These are phyloP conservation scores for Termitomyces titanicus DNA, from an alignment of 768 basidiomycete species.

Conservation along the genomic window DNA sequence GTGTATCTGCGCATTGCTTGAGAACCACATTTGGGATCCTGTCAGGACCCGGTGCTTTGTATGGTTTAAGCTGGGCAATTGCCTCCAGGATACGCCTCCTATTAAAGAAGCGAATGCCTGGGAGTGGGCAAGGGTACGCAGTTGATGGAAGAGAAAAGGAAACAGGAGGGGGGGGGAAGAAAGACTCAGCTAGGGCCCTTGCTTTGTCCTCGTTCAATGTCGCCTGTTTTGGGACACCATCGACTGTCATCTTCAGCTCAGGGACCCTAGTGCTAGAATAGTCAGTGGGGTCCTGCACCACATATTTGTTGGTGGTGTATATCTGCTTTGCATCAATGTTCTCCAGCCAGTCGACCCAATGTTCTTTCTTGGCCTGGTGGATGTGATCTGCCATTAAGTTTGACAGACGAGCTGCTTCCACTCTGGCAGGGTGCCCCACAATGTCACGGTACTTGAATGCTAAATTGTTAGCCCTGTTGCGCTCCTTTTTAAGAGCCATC, in stretches of 20 bases:
- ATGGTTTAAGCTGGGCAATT: conserved; percentile 16
- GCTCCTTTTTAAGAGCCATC: background rate
- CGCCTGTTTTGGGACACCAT: background rate
- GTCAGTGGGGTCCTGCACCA: too few relatives aligned
- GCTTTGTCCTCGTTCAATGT: conserved; percentile 3
- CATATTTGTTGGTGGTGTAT: conserved; percentile 1
- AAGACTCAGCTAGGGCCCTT: conserved; percentile 1
- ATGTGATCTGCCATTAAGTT: background rate
- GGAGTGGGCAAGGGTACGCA: conserved; percentile 7
- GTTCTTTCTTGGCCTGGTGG: background rate
- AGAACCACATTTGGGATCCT: conserved; percentile 19
- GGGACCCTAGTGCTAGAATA: background rate
- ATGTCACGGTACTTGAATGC: background rate
- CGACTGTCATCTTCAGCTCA: background rate
- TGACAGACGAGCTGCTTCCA: background rate
- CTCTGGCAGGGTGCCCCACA: background rate
- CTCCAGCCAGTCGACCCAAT: conserved; percentile 3
- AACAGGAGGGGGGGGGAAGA: conserved; percentile 18
- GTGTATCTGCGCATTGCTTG: conserved; percentile 5
- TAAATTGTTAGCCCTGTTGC: background rate
- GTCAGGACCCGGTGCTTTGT: conserved; percentile 23
- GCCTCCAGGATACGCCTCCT: background rate
- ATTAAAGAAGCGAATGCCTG: too few relatives aligned
- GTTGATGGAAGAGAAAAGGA: conserved; percentile 6
- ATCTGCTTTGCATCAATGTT: background rate